Percentiles rank a stretch among this genome's conserved stretches.
phyloP scores from a whole-genome alignment of 2,329 filamentous ascomycete genomes.

The Acephala macrosclerotiorum region DNA sequence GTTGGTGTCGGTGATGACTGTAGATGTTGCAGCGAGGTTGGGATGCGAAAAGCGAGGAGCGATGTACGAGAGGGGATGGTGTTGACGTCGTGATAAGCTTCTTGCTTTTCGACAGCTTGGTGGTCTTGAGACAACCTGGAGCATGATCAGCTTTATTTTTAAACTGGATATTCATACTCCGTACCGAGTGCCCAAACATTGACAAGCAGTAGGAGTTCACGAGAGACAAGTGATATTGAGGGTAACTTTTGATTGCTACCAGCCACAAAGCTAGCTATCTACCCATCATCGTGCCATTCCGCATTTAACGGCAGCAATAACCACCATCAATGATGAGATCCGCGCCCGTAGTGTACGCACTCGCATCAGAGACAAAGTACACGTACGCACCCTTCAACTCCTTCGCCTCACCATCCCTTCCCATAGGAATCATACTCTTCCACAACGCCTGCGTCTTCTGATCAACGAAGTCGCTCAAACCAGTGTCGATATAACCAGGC shows the following conservation, averaged over 20 bases:
- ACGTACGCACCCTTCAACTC: conserved; percentile 67
- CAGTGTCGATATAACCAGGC: conserved; percentile 74
- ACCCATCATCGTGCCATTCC: not conserved
- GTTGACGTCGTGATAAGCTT: too few species aligned
- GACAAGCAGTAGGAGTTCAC: too few species aligned
- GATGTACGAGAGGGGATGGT: too few species aligned
- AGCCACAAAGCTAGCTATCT: not conserved
- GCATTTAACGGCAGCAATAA: conserved; percentile 43
- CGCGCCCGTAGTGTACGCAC: conserved; percentile 56
- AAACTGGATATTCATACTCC: too few species aligned
- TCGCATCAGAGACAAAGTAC: conserved; percentile 54
- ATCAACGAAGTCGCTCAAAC: conserved; percentile 67
- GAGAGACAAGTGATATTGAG: too few species aligned
- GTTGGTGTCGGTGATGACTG: too few species aligned
- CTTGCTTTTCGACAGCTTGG: too few species aligned
- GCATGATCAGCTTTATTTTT: too few species aligned
- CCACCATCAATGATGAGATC: conserved; percentile 59
- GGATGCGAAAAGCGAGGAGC: too few species aligned
- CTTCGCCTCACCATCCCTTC: conserved; percentile 65
- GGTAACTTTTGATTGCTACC: not conserved
- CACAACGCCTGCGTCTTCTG: conserved; percentile 63
- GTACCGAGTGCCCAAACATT: too few species aligned
- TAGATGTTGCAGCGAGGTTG: too few species aligned
- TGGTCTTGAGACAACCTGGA: too few species aligned
- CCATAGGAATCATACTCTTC: conserved; percentile 66